A percentile compares a stretch with the other conserved stretches of the same genome.
phyloP scores from a whole-genome alignment of 108 stramenopile genomes.

The Skeletonema costatum region DNA sequence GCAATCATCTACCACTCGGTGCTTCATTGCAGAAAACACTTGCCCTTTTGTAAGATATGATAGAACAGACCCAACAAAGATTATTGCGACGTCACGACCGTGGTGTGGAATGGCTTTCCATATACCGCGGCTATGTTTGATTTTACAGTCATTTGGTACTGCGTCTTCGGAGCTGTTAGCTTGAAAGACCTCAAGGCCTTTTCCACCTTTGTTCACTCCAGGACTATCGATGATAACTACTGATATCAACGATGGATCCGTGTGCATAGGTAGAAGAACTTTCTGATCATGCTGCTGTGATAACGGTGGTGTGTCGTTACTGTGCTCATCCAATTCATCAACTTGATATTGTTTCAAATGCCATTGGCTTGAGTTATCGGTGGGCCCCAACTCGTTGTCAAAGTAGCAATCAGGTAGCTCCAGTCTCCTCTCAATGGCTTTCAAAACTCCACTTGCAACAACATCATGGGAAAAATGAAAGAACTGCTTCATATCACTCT shows the following conservation, averaged over 20 bases:
- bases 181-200: slow-evolving; percentile 60
- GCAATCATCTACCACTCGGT: slow-evolving; percentile 54
- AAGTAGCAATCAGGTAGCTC: slow-evolving; percentile 59
- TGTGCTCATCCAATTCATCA: slow-evolving; percentile 1
- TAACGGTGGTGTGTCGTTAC: neutral
- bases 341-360: slow-evolving; percentile 77
- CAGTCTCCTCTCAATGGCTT: slow-evolving; percentile 61
- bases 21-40: slow-evolving; percentile 64
- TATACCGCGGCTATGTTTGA: neutral
- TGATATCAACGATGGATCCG: slow-evolving; percentile 86
- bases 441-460: slow-evolving; percentile 54
- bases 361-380: slow-evolving; percentile 71
- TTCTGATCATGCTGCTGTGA: slow-evolving; percentile 5
- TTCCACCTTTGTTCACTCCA: slow-evolving; percentile 43
- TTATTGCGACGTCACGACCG: slow-evolving; percentile 72
- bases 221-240: slow-evolving; percentile 69
- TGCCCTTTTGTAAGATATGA: slow-evolving; percentile 60
- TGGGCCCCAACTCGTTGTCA: slow-evolving; percentile 62
- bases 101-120: slow-evolving; percentile 67
- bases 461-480: slow-evolving; percentile 51
- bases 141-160: neutral
- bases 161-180: neutral
- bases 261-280: slow-evolving; percentile 70
- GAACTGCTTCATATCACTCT: slow-evolving; percentile 25
- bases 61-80: slow-evolving; percentile 79